These are phyloP conservation scores for Hirsutella rhossiliensis DNA, from an alignment of 2,329 filamentous ascomycete species.

Conservation along the genomic window DNA sequence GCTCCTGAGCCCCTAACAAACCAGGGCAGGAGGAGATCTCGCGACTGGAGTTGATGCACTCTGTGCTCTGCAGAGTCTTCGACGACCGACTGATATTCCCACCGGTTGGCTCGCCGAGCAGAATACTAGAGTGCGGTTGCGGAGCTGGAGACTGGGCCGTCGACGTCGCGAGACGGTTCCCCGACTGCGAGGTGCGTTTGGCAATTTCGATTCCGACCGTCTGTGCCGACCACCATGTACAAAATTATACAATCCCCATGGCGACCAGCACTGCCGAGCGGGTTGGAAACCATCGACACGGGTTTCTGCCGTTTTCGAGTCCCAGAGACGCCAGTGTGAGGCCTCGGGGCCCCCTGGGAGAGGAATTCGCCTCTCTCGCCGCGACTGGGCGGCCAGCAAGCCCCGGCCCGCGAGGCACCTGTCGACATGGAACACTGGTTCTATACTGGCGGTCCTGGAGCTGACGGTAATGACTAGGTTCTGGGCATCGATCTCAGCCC, in stretches of 20 bases:
- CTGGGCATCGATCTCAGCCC: slow-evolving; percentile 62
- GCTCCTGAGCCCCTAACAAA: slow-evolving; percentile 1
- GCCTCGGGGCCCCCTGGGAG: too few relatives aligned
- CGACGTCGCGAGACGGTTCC: slow-evolving; percentile 53
- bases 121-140: slow-evolving; percentile 61
- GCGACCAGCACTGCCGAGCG: too few relatives aligned
- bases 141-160: slow-evolving; percentile 61
- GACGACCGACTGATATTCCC: slow-evolving; percentile 59
- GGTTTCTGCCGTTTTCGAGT: too few relatives aligned
- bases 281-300: too few relatives aligned
- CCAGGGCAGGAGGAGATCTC: slow-evolving; percentile 50
- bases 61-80: slow-evolving; percentile 50
- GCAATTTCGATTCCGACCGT: not conserved
- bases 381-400: too few relatives aligned
- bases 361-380: too few relatives aligned
- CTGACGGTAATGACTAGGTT: slow-evolving; percentile 34
- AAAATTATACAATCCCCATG: too few relatives aligned
- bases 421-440: not conserved
- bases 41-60: slow-evolving; percentile 51
- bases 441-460: not conserved
- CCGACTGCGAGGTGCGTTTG: slow-evolving; percentile 47
- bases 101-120: slow-evolving; percentile 42
- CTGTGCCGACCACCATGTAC: not conserved
- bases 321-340: too few relatives aligned
- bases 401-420: too few relatives aligned